These are phyloP conservation scores for Lactarius akahatsu DNA, from an alignment of 768 basidiomycete genomes.

Conservation along the genomic window DNA sequence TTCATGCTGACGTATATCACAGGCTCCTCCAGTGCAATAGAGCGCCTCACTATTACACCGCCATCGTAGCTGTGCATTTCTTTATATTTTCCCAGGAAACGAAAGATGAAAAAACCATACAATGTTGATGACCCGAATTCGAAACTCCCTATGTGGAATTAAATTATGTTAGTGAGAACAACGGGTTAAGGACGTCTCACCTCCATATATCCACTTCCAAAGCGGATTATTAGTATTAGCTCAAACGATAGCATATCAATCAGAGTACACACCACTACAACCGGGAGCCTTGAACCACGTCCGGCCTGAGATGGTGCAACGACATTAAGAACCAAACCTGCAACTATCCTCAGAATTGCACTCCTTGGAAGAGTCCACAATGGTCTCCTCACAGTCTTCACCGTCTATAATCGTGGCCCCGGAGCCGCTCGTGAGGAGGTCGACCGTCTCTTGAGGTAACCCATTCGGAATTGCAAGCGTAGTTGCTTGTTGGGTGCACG, in stretches of 20 bases:
- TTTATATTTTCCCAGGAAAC: background rate
- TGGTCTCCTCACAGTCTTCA: conserved; percentile 30
- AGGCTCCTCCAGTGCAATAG: conserved; percentile 29
- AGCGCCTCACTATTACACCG: conserved; percentile 28
- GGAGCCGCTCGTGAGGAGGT: background rate
- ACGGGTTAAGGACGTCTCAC: conserved; percentile 1
- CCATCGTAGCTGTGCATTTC: conserved; percentile 4
- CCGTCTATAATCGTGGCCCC: background rate
- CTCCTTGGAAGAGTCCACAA: background rate
- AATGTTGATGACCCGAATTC: background rate
- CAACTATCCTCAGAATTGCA: background rate
- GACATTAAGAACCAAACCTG: conserved; percentile 32
- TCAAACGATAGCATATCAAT: background rate
- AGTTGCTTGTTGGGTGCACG: conserved; percentile 32
- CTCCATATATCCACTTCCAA: conserved; percentile 31
- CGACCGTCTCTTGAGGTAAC: conserved; percentile 1
- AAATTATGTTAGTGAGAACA: background rate
- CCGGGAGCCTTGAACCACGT: conserved; percentile 25
- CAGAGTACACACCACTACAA: conserved; percentile 30
- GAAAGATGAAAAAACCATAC: background rate
- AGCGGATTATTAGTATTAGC: background rate
- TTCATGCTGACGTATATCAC: conserved; percentile 34
- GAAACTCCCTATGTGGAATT: conserved; percentile 1
- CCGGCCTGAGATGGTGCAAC: conserved; percentile 21
- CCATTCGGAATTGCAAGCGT: background rate